Evolutionary conservation across 2,329 filamentous ascomycete genomes (phyloP).

Genomic region (Fusarium heterosporum): DNA sequence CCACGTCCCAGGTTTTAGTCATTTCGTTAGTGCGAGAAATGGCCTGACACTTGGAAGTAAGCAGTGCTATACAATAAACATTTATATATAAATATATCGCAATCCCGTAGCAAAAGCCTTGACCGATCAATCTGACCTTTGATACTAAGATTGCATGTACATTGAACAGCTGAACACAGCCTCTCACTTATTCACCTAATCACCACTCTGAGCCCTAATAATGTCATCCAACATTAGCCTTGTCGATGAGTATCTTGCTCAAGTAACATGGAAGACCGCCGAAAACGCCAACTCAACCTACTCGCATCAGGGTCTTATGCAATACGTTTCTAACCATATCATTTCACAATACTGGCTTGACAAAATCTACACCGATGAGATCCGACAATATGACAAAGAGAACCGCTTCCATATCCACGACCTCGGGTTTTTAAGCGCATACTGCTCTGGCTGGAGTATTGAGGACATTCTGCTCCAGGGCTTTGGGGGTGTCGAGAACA

Average conservation of each 20-base stretch:
- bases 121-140: too few species aligned
- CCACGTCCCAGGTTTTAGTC: slow-evolving; percentile 2
- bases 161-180: not conserved
- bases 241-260: slow-evolving; percentile 41
- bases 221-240: slow-evolving; percentile 31
- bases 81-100: too few species aligned
- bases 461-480: slow-evolving; percentile 43
- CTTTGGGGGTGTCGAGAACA: slow-evolving; percentile 42
- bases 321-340: slow-evolving; percentile 44
- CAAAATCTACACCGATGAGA: slow-evolving; percentile 40
- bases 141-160: too few species aligned
- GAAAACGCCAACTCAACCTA: slow-evolving; percentile 46
- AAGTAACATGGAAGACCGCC: slow-evolving; percentile 40
- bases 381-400: slow-evolving; percentile 29
- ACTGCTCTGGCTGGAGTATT: slow-evolving; percentile 44
- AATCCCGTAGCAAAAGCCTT: too few species aligned
- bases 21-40: not conserved
- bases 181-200: not conserved
- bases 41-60: too few species aligned
- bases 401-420: slow-evolving; percentile 46
- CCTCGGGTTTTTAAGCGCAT: slow-evolving; percentile 42
- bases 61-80: too few species aligned
- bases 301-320: slow-evolving; percentile 43
- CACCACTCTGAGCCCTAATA: not conserved
- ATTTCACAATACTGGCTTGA: slow-evolving; percentile 44